Percentiles rank a stretch among this genome's conserved stretches.
Conservation (phyloP, 305 asterid species). For the Fraxinus paxiana region DNA sequence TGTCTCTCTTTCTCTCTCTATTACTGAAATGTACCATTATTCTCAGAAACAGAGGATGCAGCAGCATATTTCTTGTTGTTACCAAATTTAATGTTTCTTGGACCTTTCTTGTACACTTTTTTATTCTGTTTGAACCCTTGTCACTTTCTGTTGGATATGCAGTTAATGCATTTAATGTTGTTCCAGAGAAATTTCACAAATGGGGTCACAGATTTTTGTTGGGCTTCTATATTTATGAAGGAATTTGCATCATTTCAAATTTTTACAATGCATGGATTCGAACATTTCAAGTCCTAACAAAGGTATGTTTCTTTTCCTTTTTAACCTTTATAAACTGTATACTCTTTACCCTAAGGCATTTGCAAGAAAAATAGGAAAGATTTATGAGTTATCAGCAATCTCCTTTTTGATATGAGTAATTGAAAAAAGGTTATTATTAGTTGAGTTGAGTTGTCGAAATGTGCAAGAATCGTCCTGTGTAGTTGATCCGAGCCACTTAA, state of each 20-base stretch:
- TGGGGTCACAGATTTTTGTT: slow-evolving; percentile 25
- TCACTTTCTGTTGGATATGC: slow-evolving; percentile 48
- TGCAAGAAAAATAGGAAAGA: neutral
- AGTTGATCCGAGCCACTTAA: neutral
- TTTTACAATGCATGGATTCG: slow-evolving; percentile 15
- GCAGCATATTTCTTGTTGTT: slow-evolving; percentile 34
- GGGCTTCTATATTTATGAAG: slow-evolving; percentile 11
- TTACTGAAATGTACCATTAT: slow-evolving; percentile 18
- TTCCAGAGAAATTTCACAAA: slow-evolving; percentile 18
- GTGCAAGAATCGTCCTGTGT: neutral
- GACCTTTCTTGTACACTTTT: slow-evolving; percentile 32
- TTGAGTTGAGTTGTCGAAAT: neutral
- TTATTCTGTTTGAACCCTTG: slow-evolving; percentile 40
- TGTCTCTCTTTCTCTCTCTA: slow-evolving; percentile 23
- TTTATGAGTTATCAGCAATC: neutral
- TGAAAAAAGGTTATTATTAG: neutral
- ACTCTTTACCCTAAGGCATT: neutral
- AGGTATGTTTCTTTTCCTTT: slow-evolving; percentile 3
- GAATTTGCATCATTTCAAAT: slow-evolving; percentile 12
- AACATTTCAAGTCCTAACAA: neutral
- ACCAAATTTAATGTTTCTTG: slow-evolving; percentile 52
- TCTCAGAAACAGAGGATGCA: slow-evolving; percentile 21
- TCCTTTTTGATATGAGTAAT: neutral
- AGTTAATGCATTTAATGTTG: slow-evolving; percentile 58
- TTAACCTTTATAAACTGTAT: neutral